Conservation (phyloP, 2,329 filamentous ascomycete species). For the Ophiosphaerella herpotricha region DNA sequence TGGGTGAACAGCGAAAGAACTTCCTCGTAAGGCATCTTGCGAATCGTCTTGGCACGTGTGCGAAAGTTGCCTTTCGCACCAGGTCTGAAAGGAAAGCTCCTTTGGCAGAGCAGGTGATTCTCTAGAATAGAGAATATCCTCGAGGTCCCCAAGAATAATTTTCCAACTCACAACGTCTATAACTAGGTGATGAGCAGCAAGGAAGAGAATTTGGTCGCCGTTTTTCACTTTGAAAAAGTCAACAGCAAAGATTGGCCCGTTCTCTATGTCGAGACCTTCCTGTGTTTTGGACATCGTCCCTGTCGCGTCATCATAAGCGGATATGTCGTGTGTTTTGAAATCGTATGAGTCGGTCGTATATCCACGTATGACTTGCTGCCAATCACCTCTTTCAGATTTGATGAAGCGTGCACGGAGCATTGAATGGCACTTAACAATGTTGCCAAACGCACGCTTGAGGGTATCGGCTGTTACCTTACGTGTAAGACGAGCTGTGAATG, state of each 20-base stretch:
- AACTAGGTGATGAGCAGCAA: conserved; percentile 40
- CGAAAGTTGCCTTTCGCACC: conserved; percentile 31
- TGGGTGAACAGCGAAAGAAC: conserved; percentile 19
- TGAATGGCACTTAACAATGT: conserved; percentile 34
- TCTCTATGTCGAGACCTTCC: conserved; percentile 31
- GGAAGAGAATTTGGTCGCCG: conserved; percentile 32
- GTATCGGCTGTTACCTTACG: conserved; percentile 23
- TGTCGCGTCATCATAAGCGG: conserved; percentile 8
- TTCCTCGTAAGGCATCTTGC: background rate
- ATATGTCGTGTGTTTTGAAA: conserved; percentile 21
- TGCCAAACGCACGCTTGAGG: conserved; percentile 28
- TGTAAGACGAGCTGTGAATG: conserved; percentile 47
- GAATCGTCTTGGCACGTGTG: conserved; percentile 18
- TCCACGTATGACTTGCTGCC: conserved; percentile 28
- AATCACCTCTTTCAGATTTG: conserved; percentile 15
- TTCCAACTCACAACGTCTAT: conserved; percentile 42
- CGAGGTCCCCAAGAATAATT: conserved; percentile 38
- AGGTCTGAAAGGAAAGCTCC: conserved; percentile 35
- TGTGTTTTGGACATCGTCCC: conserved; percentile 27
- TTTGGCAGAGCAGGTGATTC: conserved; percentile 16
- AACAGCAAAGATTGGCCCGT: conserved; percentile 37
- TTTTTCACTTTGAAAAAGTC: conserved; percentile 22
- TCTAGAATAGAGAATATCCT: conserved; percentile 31
- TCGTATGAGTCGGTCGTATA: conserved; percentile 19
- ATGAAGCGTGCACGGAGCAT: conserved; percentile 42